A percentile compares a stretch with the other conserved stretches of the same genome.
These are phyloP conservation scores for Cymbidium sinense DNA, from an alignment of 106 monocot species.

Conservation along the genomic window DNA sequence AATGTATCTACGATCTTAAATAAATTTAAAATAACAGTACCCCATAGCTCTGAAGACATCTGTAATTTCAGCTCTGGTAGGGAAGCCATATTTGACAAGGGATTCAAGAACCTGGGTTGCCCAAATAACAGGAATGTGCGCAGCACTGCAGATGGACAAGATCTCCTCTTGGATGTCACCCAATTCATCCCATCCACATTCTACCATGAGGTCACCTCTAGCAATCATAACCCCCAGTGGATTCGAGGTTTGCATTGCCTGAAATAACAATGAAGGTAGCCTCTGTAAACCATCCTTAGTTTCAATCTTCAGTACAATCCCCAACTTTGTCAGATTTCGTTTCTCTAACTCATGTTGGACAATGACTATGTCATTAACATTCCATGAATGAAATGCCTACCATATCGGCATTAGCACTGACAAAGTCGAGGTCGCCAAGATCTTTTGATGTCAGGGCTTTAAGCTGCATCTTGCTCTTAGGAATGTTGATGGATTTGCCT, in stretches of 20 bases:
- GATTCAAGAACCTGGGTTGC: constrained; percentile 48
- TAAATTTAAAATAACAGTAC: constrained; percentile 9
- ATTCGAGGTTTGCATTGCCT: constrained; percentile 33
- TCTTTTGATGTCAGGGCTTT: constrained; percentile 43
- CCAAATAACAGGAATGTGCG: constrained; percentile 42
- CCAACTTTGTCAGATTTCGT: constrained; percentile 18
- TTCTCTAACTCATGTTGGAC: constrained; percentile 32
- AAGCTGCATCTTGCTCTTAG: constrained; percentile 25
- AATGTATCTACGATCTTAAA: not conserved
- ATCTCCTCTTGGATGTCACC: constrained; percentile 37
- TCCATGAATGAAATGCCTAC: constrained; percentile 41
- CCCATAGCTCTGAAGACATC: constrained; percentile 30
- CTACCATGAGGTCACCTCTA: constrained; percentile 40
- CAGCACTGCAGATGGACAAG: constrained; percentile 32
- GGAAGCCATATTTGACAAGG: constrained; percentile 29
- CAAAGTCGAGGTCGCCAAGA: constrained; percentile 36
- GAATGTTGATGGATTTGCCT: constrained; percentile 46
- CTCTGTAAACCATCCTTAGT: constrained; percentile 28
- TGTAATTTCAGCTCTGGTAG: constrained; percentile 45
- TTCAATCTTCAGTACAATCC: constrained; percentile 46
- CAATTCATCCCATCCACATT: constrained; percentile 41
- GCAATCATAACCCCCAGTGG: constrained; percentile 47
- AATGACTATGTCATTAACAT: constrained; percentile 18
- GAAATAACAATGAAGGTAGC: constrained; percentile 31
- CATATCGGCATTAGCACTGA: constrained; percentile 39